Conservation (phyloP, 2,329 filamentous ascomycete genomes). For the Apiospora marii region DNA sequence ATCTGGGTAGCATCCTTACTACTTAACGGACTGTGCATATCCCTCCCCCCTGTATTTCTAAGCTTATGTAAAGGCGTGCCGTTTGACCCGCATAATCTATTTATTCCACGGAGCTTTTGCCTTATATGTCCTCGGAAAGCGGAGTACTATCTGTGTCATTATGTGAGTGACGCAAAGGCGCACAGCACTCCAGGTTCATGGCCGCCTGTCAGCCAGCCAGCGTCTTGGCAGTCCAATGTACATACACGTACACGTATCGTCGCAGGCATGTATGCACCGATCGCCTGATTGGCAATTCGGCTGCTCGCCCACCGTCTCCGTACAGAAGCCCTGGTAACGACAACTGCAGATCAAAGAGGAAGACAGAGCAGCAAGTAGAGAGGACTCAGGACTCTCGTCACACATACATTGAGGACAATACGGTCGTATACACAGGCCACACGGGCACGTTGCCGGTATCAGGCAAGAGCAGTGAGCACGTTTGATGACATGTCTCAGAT, state of each 20-base stretch:
- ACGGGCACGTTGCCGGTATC: slow-evolving; percentile 7
- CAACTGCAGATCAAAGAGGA: background rate
- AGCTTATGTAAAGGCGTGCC: slow-evolving; percentile 12
- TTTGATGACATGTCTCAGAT: slow-evolving; percentile 21
- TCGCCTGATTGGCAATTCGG: slow-evolving; percentile 1
- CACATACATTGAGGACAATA: background rate
- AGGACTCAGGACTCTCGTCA: background rate
- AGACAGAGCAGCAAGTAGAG: background rate
- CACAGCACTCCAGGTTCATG: background rate
- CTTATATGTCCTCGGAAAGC: slow-evolving; percentile 14
- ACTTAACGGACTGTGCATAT: background rate
- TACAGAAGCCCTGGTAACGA: background rate
- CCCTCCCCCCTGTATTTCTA: background rate
- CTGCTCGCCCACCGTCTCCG: background rate
- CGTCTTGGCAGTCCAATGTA: background rate
- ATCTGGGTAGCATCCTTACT: slow-evolving; percentile 5
- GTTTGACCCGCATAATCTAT: slow-evolving; percentile 20
- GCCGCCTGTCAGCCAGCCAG: background rate
- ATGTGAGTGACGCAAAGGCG: slow-evolving; percentile 7
- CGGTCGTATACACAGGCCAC: slow-evolving; percentile 11
- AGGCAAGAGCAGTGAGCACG: slow-evolving; percentile 2
- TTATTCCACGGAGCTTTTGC: slow-evolving; percentile 15
- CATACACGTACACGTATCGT: background rate
- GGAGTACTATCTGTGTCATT: slow-evolving; percentile 9
- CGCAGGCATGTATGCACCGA: slow-evolving; percentile 7